These are phyloP conservation scores for Omphalea diandra DNA, from an alignment of 441 rosid genomes.

Conservation along the genomic window DNA sequence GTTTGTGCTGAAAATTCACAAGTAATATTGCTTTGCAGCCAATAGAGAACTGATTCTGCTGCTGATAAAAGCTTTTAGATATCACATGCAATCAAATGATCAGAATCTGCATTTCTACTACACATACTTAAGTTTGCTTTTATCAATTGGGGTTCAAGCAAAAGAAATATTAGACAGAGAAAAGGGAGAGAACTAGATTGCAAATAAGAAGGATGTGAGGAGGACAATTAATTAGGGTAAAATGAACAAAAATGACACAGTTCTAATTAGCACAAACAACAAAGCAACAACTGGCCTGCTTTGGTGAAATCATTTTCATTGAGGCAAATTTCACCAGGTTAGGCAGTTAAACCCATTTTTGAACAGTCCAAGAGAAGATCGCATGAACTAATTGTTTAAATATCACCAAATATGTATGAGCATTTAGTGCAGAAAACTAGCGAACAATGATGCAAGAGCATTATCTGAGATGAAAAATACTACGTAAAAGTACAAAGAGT, in stretches of 20 bases:
- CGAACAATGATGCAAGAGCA: background rate
- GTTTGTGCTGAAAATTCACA: background rate
- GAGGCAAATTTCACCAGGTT: background rate
- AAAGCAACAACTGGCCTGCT: background rate
- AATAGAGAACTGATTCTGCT: background rate
- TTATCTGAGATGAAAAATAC: background rate
- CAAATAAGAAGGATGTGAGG: background rate
- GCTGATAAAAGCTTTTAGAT: background rate
- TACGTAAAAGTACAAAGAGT: background rate
- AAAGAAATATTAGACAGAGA: background rate
- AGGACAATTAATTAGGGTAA: background rate
- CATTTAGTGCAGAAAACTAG: background rate
- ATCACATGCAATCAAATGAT: background rate
- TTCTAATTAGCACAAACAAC: background rate
- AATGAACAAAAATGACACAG: background rate
- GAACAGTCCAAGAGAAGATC: background rate
- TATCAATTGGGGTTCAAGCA: constrained; percentile 1
- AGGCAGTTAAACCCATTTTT: background rate
- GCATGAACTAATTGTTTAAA: background rate
- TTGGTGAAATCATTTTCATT: background rate
- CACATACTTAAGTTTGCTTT: background rate
- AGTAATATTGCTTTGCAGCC: background rate
- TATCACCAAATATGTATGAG: background rate
- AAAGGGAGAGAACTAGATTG: background rate
- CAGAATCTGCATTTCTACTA: background rate